Evolutionary conservation across 2,329 filamentous ascomycete genomes (phyloP).

Genomic region (Aspergillus pseudoviridinutans): DNA sequence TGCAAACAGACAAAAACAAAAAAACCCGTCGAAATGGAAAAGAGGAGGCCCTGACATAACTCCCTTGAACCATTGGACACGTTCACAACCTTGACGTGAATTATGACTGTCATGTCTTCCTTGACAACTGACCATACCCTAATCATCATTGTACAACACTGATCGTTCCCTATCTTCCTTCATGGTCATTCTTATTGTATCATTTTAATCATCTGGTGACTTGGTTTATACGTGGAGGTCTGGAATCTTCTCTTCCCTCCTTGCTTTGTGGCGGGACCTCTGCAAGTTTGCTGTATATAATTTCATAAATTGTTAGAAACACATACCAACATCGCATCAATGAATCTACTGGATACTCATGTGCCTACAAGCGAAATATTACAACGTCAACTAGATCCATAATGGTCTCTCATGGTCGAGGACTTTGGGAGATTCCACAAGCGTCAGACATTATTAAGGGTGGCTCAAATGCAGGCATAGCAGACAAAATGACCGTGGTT

Average conservation of each 20-base stretch:
- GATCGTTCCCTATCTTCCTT: slow-evolving; percentile 8
- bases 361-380: background rate
- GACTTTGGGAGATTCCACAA: background rate
- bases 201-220: slow-evolving; percentile 2
- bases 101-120: background rate
- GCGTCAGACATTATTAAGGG: background rate
- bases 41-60: background rate
- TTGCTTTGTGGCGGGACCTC: background rate
- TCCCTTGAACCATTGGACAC: background rate
- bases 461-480: background rate
- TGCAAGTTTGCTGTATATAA: background rate
- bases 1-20: background rate
- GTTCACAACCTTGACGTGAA: background rate
- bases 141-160: slow-evolving; percentile 10
- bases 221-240: background rate
- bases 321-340: background rate
- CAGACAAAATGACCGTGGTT: background rate
- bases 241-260: background rate
- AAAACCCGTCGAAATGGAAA: background rate
- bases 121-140: background rate
- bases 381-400: background rate
- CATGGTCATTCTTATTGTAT: slow-evolving; percentile 5
- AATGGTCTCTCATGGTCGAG: background rate
- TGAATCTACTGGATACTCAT: background rate
- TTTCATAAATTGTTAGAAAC: background rate